Evolutionary conservation across 139 green algal genomes (phyloP), one percentile per base, ranked within the genome.

Genomic region (Bryopsis sp.): DNA sequence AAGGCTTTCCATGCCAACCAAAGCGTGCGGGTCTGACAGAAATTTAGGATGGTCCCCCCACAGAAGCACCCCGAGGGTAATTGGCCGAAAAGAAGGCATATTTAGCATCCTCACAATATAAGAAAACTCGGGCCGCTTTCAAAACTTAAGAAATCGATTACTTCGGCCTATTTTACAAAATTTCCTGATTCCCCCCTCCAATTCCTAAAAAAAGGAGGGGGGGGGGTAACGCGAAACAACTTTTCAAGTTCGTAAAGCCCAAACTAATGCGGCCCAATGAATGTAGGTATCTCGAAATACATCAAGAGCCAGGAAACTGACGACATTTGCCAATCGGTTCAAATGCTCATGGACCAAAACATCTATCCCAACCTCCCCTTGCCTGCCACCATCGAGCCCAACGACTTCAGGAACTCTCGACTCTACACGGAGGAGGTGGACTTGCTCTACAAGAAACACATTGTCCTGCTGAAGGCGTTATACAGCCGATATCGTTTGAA

Each of bases 351-450:
- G 11, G 64, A 84, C 67, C 58, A 82, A 35, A 87, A 89, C 75
- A 58, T 92, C 24, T 29, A 77, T 15, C 68, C 72, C 2, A 74
- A 76, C 37, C 61, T 92, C 62, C 64, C 72, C 2, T 50, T 76
- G 0, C 50, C 59, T 22, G 79, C 78, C 2, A 15, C 46, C 0
- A 50, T 79, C 6, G 33, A 70, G 33, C 59, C 70, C 69, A 90
- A 92, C 48, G 66, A 79, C 58, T 92, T 90, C 83, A 15, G 58
- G n/a, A 31, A 39, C 3, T 38, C 64, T 15, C 57, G 85, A 8
- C 78, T 92, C 38, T 91, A 93, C 80, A 78, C 64, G 2, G 85
- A 93, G 72, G 81, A 89, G 60, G 74, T 84, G 36, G 79, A 82
- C 62, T 15, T 70, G 3, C 34, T 81, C 5, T 72, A 76, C 71